phyloP scores from a whole-genome alignment of 495 filamentous ascomycete species.

The Jackrogersella multiformis region DNA sequence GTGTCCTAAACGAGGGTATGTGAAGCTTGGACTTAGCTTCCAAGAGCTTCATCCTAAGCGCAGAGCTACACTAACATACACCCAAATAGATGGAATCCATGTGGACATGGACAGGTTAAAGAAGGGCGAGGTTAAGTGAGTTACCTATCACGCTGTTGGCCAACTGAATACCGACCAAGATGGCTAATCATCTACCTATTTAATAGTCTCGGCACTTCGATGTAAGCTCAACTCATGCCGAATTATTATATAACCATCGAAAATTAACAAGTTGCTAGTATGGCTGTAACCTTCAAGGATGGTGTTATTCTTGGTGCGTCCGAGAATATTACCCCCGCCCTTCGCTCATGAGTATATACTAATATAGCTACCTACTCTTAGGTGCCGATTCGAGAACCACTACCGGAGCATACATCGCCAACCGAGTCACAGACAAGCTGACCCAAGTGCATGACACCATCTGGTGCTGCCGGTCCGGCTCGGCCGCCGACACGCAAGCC shows the following conservation, averaged over 20 bases:
- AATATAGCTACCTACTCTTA: constrained; percentile 31
- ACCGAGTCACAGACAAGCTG: constrained; percentile 98
- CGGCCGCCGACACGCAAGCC: constrained; percentile 96
- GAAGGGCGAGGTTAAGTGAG: constrained; percentile 87
- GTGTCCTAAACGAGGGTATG: constrained; percentile 76
- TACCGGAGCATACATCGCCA: constrained; percentile 98
- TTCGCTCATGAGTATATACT: constrained; percentile 16
- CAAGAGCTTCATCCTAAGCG: constrained; percentile 15
- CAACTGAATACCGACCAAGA: not conserved
- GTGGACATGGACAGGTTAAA: constrained; percentile 96
- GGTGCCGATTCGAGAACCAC: constrained; percentile 97
- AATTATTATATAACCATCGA: constrained; percentile 27
- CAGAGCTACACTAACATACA: constrained; percentile 17
- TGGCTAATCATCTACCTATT: constrained; percentile 47
- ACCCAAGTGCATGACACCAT: constrained; percentile 98
- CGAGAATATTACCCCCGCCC: not conserved
- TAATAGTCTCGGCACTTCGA: constrained; percentile 93
- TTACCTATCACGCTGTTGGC: constrained; percentile 29
- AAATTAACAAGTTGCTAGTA: constrained; percentile 59
- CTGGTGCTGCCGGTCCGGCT: constrained; percentile 98
- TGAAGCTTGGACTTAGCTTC: constrained; percentile 26
- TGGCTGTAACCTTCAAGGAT: constrained; percentile 96
- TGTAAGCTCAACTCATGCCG: constrained; percentile 68
- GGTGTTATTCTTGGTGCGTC: constrained; percentile 88
- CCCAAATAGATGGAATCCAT: constrained; percentile 88